These are phyloP conservation scores for Solanum hybrid DNA, from an alignment of 305 asterid genomes.

Conservation along the genomic window DNA sequence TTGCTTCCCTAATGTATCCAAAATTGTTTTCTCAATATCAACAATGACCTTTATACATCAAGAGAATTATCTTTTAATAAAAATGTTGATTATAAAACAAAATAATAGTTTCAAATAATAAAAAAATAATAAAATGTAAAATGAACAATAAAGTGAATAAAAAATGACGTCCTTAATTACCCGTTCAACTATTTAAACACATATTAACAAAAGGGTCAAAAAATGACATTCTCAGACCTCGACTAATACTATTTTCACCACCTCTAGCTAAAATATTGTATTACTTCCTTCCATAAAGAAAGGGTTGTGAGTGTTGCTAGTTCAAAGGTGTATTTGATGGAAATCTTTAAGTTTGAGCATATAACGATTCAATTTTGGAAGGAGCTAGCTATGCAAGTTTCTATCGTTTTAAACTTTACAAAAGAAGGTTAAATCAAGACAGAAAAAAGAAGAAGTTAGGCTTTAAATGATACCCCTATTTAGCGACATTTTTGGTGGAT, in stretches of 20 bases:
- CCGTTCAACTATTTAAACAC: background rate
- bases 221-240: background rate
- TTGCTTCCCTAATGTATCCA: too few relatives aligned
- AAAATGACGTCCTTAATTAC: background rate
- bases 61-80: too few relatives aligned
- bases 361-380: too few relatives aligned
- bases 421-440: background rate
- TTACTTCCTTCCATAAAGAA: background rate
- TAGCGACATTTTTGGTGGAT: background rate
- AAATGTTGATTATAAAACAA: background rate
- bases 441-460: background rate
- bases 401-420: background rate
- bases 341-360: too few relatives aligned
- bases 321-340: too few relatives aligned
- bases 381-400: too few relatives aligned
- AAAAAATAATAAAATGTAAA: background rate
- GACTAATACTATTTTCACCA: background rate
- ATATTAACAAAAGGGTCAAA: background rate
- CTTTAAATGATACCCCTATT: too few relatives aligned
- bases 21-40: too few relatives aligned
- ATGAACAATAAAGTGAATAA: background rate
- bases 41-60: too few relatives aligned
- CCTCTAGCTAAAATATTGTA: background rate
- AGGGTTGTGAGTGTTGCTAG: background rate
- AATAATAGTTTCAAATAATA: too few relatives aligned